These are phyloP conservation scores for Butyriboletus loyo DNA, from an alignment of 768 basidiomycete species.

Conservation along the genomic window DNA sequence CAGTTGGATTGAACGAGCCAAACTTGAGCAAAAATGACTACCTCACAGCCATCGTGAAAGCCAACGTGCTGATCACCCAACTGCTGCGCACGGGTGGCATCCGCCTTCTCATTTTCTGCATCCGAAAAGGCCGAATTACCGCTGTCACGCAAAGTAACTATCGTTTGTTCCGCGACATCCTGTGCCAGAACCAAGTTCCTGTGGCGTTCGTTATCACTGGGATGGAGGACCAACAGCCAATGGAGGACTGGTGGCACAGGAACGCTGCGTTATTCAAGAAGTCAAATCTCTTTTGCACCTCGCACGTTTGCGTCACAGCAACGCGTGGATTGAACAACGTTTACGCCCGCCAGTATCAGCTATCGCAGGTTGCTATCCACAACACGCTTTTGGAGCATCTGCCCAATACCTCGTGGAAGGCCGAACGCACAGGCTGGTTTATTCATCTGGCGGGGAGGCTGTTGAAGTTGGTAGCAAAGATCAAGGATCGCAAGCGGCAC, in stretches of 20 bases:
- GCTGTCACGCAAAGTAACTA: constrained; percentile 25
- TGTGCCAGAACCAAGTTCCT: constrained; percentile 31
- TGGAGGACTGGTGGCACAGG: constrained; percentile 33
- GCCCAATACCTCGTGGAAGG: constrained; percentile 19
- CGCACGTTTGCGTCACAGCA: constrained; percentile 41
- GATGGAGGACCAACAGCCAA: constrained; percentile 26
- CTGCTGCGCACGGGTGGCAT: constrained; percentile 29
- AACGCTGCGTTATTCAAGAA: constrained; percentile 30
- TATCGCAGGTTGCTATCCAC: constrained; percentile 29
- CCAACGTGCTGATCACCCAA: constrained; percentile 30
- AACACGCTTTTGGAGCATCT: constrained; percentile 17
- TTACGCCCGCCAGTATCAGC: constrained; percentile 28
- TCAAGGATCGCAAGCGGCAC: constrained; percentile 4
- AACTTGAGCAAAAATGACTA: constrained; percentile 16
- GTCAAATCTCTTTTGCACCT: constrained; percentile 17
- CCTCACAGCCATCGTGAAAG: constrained; percentile 26
- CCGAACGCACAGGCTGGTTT: constrained; percentile 21
- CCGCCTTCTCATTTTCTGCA: constrained; percentile 30
- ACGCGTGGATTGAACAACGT: constrained; percentile 20
- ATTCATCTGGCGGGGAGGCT: constrained; percentile 18
- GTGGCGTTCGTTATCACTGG: constrained; percentile 32
- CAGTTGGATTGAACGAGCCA: constrained; percentile 31
- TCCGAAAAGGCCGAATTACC: constrained; percentile 33
- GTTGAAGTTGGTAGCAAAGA: constrained; percentile 15
- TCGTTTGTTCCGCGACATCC: constrained; percentile 22